phyloP scores from a whole-genome alignment of 805 yeast genomes.

The Kazachstania martiniae region DNA sequence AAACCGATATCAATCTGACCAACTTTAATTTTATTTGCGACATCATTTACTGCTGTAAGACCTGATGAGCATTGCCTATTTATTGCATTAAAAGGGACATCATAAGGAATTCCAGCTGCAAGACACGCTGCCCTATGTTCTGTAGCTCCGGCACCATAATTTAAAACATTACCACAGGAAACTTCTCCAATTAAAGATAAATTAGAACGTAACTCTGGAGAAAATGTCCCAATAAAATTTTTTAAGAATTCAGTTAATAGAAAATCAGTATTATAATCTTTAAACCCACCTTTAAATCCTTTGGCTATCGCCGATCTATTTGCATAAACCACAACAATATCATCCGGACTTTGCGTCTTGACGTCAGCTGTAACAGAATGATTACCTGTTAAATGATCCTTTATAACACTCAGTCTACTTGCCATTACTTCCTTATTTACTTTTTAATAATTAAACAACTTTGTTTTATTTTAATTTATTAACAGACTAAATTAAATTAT shows the following conservation, averaged over 20 bases:
- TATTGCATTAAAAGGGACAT: conserved; percentile 68
- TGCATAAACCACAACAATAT: conserved; percentile 84
- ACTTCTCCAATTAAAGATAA: conserved; percentile 67
- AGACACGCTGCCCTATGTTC: conserved; percentile 89
- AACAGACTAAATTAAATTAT: too few relatives aligned
- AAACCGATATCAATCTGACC: conserved; percentile 90
- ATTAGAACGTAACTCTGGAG: conserved; percentile 32
- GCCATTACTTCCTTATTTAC: too few relatives aligned
- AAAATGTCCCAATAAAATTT: conserved; percentile 46
- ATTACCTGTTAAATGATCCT: conserved; percentile 17
- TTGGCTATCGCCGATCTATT: conserved; percentile 83
- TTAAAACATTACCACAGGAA: conserved; percentile 83
- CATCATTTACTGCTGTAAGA: conserved; percentile 77
- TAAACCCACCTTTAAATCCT: conserved; percentile 80
- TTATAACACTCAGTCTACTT: conserved; percentile 22
- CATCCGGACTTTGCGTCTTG: conserved; percentile 46
- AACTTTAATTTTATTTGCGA: conserved; percentile 74
- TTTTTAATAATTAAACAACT: too few relatives aligned
- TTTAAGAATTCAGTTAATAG: conserved; percentile 54
- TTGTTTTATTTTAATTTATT: neutral
- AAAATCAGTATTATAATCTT: conserved; percentile 75
- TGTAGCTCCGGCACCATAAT: conserved; percentile 87
- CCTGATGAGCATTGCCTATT: conserved; percentile 96
- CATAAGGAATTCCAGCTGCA: conserved; percentile 82
- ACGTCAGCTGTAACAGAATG: conserved; percentile 3